Base-by-base conservation (phyloP, 306 rosid genomes). In the Inga leiocalycina region DNA sequence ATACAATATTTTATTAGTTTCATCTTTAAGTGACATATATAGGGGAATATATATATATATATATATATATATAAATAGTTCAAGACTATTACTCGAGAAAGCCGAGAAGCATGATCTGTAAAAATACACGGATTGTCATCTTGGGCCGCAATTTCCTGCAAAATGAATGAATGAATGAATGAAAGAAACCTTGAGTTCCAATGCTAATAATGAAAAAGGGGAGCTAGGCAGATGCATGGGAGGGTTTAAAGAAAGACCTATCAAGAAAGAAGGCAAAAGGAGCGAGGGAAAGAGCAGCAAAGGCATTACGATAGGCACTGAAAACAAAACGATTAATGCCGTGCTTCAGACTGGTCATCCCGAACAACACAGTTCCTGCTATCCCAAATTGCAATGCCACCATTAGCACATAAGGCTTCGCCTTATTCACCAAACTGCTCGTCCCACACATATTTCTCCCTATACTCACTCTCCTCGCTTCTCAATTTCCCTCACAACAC, bases 311-410 rank as follows among this genome's bases (percentile, higher is more conserved):
- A 67, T 91, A 93, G 41, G 92, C 96, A 74, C 89, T 77, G 39
- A 91, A 88, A 13, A 91, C 93, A 46, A 80, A 93, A 41, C 91
- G 96, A 67, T 77, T 93, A 91, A 90, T 86, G 80, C 96, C 97
- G 27, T 77, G 92, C 49, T 73, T 91, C 66, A 93, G 59, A 81
- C 91, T 90, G 0, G 82, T 92, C 92, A 87, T 86, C 79, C 85
- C 85, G 68, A 91, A 86, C 34, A 90, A 54, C 71, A 89, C 92
- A 27, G 85, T 88, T 56, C 97, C 97, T 4, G 96, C 96, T 43
- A 80, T 79, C 1, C 91, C 92, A 71, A 89, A 88, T 44, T 94
- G 98, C 85, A 94, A 83, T 43, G 86, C 88, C 70, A 94, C 87
- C 48, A 91, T 86, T 44, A 92, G 51, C 73, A 88, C 14, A 72